Conservation (phyloP, 2,329 filamentous ascomycete genomes). For the Neocucurbitaria cava region DNA sequence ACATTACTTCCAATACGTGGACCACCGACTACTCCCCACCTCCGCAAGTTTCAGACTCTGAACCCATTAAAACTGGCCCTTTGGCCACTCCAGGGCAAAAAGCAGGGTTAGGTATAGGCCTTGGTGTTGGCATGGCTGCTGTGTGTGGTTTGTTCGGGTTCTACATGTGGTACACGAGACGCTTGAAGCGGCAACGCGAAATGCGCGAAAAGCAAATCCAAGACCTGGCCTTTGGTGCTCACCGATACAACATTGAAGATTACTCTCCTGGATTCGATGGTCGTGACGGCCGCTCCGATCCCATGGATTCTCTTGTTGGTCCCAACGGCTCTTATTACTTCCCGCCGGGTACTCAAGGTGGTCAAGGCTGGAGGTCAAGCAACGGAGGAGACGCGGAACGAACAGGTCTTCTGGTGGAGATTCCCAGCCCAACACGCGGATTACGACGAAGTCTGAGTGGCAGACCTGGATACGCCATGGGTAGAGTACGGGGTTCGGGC, state of each 20-base stretch:
- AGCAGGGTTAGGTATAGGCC: conserved; percentile 54
- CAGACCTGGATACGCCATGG: conserved; percentile 56
- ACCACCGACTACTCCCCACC: conserved; percentile 63
- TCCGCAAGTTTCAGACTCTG: conserved; percentile 16
- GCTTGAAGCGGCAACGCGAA: conserved; percentile 50
- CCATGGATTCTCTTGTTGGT: conserved; percentile 41
- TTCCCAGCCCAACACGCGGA: conserved; percentile 58
- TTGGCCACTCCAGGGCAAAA: conserved; percentile 55
- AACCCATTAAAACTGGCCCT: conserved; percentile 34
- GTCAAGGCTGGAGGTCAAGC: conserved; percentile 41
- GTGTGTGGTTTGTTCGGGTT: conserved; percentile 51
- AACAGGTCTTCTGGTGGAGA: conserved; percentile 56
- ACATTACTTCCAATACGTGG: conserved; percentile 68
- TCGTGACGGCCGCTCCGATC: conserved; percentile 50
- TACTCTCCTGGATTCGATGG: conserved; percentile 45
- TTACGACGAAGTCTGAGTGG: conserved; percentile 50
- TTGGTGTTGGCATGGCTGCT: conserved; percentile 54
- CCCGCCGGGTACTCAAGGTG: conserved; percentile 26
- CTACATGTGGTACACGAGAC: conserved; percentile 57
- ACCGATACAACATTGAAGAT: conserved; percentile 53
- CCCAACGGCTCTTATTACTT: conserved; percentile 39
- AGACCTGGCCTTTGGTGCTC: conserved; percentile 59
- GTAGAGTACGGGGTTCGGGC: conserved; percentile 57
- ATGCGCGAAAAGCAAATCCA: conserved; percentile 63
- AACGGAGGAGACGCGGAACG: conserved; percentile 50